phyloP scores from a whole-genome alignment of 169 alveolate species.

The Cryptosporidium meleagridis region DNA sequence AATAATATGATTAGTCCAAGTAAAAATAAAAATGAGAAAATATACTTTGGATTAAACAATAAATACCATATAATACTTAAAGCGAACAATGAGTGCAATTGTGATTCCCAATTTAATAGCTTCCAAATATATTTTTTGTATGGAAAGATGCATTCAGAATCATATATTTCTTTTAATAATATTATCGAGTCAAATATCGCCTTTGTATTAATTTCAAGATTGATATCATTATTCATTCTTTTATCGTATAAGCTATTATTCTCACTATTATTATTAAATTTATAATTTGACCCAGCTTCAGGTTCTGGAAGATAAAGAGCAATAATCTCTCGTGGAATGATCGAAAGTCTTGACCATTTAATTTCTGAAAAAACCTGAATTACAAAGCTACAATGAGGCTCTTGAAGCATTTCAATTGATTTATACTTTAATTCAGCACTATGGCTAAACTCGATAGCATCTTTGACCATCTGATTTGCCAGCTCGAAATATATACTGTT shows the following conservation, averaged over 20 bases:
- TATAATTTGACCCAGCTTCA: not conserved
- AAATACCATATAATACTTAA: conserved; percentile 40
- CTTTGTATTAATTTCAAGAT: conserved; percentile 13
- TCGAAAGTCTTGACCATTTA: conserved; percentile 55
- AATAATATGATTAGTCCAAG: not conserved
- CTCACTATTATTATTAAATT: not conserved
- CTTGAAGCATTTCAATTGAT: conserved; percentile 32
- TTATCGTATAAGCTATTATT: not conserved
- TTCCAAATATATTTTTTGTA: not conserved
- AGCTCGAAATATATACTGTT: conserved; percentile 41
- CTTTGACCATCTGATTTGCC: conserved; percentile 31
- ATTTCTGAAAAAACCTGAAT: conserved; percentile 38
- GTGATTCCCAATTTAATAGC: conserved; percentile 38
- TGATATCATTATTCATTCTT: not conserved
- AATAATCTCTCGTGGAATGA: conserved; percentile 51
- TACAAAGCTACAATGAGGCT: conserved; percentile 37
- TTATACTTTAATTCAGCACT: conserved; percentile 44
- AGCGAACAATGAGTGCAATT: conserved; percentile 3
- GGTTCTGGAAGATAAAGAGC: conserved; percentile 73
- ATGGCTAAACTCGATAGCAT: conserved; percentile 33
- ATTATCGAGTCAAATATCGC: conserved; percentile 19
- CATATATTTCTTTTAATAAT: conserved; percentile 25
- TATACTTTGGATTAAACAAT: conserved; percentile 38
- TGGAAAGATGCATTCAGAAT: conserved; percentile 14
- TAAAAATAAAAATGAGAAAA: not conserved